phyloP scores from a whole-genome alignment of 768 basidiomycete species.

The Rhodotorula taiwanensis region DNA sequence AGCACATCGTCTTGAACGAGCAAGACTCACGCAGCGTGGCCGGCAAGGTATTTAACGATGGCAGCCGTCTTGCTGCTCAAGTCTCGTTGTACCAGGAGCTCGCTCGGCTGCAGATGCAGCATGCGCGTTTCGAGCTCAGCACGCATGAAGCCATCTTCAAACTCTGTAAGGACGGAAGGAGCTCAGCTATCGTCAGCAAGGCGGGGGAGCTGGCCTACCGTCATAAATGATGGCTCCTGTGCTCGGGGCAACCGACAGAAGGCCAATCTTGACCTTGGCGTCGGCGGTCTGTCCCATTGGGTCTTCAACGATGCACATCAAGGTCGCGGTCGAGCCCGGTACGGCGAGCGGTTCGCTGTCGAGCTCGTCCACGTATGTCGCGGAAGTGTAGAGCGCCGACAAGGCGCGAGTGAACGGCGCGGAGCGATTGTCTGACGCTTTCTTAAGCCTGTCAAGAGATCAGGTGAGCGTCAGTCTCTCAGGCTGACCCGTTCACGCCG shows the following conservation, averaged over 20 bases:
- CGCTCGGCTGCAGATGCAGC: conserved; percentile 73
- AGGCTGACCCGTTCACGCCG: not conserved
- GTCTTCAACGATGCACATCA: conserved; percentile 68
- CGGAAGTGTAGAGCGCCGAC: conserved; percentile 12
- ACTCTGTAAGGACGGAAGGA: conserved; percentile 10
- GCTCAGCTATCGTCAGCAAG: not conserved
- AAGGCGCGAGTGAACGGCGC: conserved; percentile 58
- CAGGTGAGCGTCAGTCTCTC: not conserved
- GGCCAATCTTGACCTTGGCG: conserved; percentile 55
- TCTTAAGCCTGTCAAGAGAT: conserved; percentile 54
- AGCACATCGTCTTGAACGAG: not conserved
- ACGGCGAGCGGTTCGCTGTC: conserved; percentile 43
- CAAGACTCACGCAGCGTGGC: conserved; percentile 26
- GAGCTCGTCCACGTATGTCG: conserved; percentile 69
- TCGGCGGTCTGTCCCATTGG: conserved; percentile 49
- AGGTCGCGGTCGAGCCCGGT: conserved; percentile 55
- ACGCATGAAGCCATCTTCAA: conserved; percentile 68
- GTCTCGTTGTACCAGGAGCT: conserved; percentile 51
- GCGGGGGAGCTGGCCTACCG: conserved; percentile 44
- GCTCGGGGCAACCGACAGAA: conserved; percentile 72
- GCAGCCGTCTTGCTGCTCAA: conserved; percentile 67
- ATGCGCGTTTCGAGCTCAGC: conserved; percentile 89
- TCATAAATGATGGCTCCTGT: conserved; percentile 95
- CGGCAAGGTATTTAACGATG: conserved; percentile 62
- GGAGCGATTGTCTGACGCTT: conserved; percentile 66